Percentiles rank a stretch among this genome's conserved stretches.
phyloP scores from a whole-genome alignment of 2,329 filamentous ascomycete genomes.

The Incumbomyces delicatus region DNA sequence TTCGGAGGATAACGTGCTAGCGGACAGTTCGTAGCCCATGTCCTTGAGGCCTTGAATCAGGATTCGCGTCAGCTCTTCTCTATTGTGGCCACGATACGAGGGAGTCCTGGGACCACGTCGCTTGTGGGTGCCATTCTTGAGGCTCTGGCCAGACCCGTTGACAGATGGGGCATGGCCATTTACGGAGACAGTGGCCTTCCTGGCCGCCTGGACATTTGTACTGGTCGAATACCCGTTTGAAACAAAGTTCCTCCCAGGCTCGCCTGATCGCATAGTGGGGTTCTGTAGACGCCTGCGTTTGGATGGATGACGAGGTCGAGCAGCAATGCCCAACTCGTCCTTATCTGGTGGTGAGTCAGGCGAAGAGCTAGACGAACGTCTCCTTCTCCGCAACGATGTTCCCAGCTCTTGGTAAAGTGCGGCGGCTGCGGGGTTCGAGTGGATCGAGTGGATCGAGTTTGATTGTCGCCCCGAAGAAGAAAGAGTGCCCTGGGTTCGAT shows the following conservation, averaged over 20 bases:
- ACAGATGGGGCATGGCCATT: slow-evolving; percentile 44
- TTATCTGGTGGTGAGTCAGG: slow-evolving; percentile 26
- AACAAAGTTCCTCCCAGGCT: slow-evolving; percentile 37
- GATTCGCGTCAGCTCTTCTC: slow-evolving; percentile 86
- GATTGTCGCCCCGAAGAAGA: no score
- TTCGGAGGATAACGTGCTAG: slow-evolving; percentile 62
- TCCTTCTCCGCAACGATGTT: slow-evolving; percentile 8
- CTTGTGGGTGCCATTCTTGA: slow-evolving; percentile 32
- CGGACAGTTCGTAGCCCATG: slow-evolving; percentile 73
- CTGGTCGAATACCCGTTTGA: slow-evolving; percentile 48
- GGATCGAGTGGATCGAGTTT: background rate
- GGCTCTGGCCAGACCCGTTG: slow-evolving; percentile 29
- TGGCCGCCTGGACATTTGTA: slow-evolving; percentile 46
- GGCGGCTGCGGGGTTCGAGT: background rate
- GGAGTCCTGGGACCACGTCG: slow-evolving; percentile 23
- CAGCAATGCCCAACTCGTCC: slow-evolving; percentile 11
- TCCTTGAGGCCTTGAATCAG: slow-evolving; percentile 85
- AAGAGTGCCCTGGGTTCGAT: background rate
- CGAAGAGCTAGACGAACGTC: slow-evolving; percentile 16
- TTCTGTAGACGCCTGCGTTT: slow-evolving; percentile 51
- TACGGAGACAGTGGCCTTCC: slow-evolving; percentile 40
- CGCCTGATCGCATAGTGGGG: slow-evolving; percentile 55
- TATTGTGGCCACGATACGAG: slow-evolving; percentile 72
- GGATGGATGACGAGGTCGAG: slow-evolving; percentile 26
- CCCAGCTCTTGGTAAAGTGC: slow-evolving; percentile 11